Evolutionary conservation across 1,284 basidiomycete species (phyloP), one percentile per base, ranked within the genome.

Genomic region (Malassezia nana): DNA sequence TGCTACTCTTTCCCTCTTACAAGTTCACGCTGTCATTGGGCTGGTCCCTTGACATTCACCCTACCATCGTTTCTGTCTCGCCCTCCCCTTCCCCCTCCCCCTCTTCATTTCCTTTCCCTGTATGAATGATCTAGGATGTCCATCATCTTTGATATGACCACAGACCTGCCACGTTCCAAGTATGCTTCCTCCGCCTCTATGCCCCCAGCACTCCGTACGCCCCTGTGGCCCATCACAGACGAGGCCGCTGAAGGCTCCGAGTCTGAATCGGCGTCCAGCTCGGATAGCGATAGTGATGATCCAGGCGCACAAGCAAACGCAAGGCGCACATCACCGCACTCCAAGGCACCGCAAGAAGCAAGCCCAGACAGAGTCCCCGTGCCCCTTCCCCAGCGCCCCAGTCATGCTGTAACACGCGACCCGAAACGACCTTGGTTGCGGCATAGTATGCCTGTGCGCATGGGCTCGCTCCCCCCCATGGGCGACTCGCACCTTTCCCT

Each of bases 371-470:
- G 46, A n/a, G n/a, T 28, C 4, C 46, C 35, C 6, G 24, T 49
- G 16, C 25, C 5, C n/a, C 38, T 55, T 2, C 53, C 53, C 6
- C 53, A 50, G 42, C 53, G 53, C 7, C 53, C 53, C 7, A 28
- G 32, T 12, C 26, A 18, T 4, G 53, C 53, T 18, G 15, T 55
- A 3, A 55, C 48, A 6, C 53, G 53, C 7, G 31, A 55, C 28
- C 7, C 7, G n/a, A 28, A 33, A 18, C 28, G 32, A 5, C 9
- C 29, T 6, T 38, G 52, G 22, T 22, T 25, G 10, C 52, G 40
- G 15, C 28, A 47, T 12, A 9, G 12, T 8, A 5, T n/a, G 16
- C 13, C 43, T 24, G 16, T 48, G 26, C 24, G 28, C 29, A 3
- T 28, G n/a, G n/a, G n/a, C n/a, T n/a, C n/a, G n/a, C n/a, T n/a